Evolutionary conservation across 2,329 filamentous ascomycete genomes (phyloP), one percentile per base, ranked within the genome.

Genomic region (Metarhizium guizhouense): DNA sequence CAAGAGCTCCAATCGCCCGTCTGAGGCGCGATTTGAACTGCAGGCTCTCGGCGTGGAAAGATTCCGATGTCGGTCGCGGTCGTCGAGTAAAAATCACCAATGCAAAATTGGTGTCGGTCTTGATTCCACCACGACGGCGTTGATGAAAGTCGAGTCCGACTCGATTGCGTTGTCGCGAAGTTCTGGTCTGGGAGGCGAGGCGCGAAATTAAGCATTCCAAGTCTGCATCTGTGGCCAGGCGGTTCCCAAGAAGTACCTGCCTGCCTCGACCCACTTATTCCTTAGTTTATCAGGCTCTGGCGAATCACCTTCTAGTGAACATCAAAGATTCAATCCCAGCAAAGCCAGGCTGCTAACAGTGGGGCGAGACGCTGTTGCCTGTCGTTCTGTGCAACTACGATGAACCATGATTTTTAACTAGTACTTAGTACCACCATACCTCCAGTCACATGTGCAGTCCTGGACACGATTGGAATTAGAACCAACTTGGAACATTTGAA

Each of bases 161-260:
- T 50, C 42, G 45, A 14, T 14, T 48, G 45, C 20, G 45, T 20
- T 25, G 50, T 47, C 38, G 56, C 53, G 54, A 53, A 45, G 51
- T 34, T 48, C 42, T 11, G 32, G 55, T 47, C n/a, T 43, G 47
- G n/a, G 30, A 43, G n/a, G 40, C 29, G 50, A 38, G 45, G 55
- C 51, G 51, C 32, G 47, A 50, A 20, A 51, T 47, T 45, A 11
- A 32, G 25, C 47, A 32, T 16, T 32, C 55, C 52, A 43, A 20
- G 29, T 52, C 30, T 49, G 13, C 3, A 18, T 42, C n/a, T 48
- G 54, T 16, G 36, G 20, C 25, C 25, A 25, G 25, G 25, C 42
- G 40, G 10, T 42, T 14, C 48, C 5, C 16, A 14, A 13, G 11
- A 25, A 47, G 30, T 18, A 14, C 25, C 25, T 25, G 25, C 25